These are phyloP conservation scores for Fragosphaeria purpurea DNA, from an alignment of 2,329 filamentous ascomycete genomes.

Conservation along the genomic window DNA sequence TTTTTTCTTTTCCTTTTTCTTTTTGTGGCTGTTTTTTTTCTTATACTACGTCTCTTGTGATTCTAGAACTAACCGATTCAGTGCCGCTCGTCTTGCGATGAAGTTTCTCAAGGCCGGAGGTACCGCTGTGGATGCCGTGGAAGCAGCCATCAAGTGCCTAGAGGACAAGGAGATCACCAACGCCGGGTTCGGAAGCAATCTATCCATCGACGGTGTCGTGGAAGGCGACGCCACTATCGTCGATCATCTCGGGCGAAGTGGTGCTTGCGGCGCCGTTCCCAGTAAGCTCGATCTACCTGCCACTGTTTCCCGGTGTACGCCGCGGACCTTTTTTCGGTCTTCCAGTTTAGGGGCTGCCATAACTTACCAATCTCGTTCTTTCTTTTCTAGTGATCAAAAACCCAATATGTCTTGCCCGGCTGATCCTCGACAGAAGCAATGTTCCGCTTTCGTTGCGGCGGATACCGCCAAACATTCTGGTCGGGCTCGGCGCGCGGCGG, in stretches of 20 bases:
- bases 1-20: neutral
- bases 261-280: slow-evolving; percentile 82
- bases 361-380: neutral
- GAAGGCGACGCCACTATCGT: slow-evolving; percentile 94
- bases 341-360: no score
- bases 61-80: slow-evolving; percentile 25
- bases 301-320: slow-evolving; percentile 11
- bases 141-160: slow-evolving; percentile 75
- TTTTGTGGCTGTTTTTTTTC: neutral
- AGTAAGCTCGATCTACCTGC: slow-evolving; percentile 44
- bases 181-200: slow-evolving; percentile 88
- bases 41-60: neutral
- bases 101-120: slow-evolving; percentile 67
- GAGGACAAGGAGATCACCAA: slow-evolving; percentile 97
- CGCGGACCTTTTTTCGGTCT: no score
- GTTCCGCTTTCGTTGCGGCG: slow-evolving; percentile 71
- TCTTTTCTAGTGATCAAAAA: slow-evolving; percentile 72
- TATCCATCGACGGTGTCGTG: slow-evolving; percentile 80
- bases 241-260: slow-evolving; percentile 82
- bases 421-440: slow-evolving; percentile 69
- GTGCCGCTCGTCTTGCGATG: slow-evolving; percentile 80
- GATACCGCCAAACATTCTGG: slow-evolving; percentile 85
- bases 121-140: slow-evolving; percentile 77
- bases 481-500: slow-evolving; percentile 74
- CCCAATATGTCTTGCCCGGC: slow-evolving; percentile 75